These are phyloP conservation scores for Leishmania martiniquensis DNA, from an alignment of 208 protist genomes.

Conservation along the genomic window DNA sequence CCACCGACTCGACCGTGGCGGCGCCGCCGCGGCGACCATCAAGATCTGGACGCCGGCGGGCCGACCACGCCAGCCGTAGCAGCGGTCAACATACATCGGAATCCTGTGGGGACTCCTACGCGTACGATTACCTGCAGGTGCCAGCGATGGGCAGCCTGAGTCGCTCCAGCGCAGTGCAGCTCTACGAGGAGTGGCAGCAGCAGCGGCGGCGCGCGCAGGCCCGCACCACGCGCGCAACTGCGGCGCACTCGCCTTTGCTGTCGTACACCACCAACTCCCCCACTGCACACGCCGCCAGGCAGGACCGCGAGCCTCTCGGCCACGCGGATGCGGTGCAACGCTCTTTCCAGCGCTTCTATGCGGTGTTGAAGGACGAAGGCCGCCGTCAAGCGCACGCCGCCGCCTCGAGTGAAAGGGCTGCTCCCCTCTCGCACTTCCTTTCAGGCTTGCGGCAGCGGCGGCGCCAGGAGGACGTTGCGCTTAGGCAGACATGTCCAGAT, in stretches of 20 bases:
- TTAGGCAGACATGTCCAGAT: not conserved
- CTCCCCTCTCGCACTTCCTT: not conserved
- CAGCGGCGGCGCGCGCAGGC: not conserved
- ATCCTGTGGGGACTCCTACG: not conserved
- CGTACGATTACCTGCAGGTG: constrained; percentile 27
- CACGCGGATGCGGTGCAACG: not conserved
- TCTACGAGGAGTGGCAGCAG: not conserved
- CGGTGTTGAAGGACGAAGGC: constrained; percentile 5
- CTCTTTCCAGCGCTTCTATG: constrained; percentile 12
- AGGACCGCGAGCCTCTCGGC: not conserved
- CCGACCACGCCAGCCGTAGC: not conserved
- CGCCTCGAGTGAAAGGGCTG: not conserved
- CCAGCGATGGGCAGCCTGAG: constrained; percentile 5
- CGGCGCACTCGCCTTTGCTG: not conserved
- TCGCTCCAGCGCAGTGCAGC: constrained; percentile 1
- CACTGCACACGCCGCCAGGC: not conserved
- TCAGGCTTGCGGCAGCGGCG: not conserved
- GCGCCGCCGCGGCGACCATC: not conserved
- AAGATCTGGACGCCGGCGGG: not conserved
- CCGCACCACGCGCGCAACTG: not conserved
- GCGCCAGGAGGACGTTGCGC: not conserved
- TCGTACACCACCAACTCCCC: not conserved
- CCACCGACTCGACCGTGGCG: not conserved
- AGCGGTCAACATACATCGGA: not conserved
- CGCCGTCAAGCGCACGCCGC: not conserved